Evolutionary conservation across 2,329 filamentous ascomycete species (phyloP), one percentile per base, ranked within the genome.

Genomic region (Lachnellula cervina): DNA sequence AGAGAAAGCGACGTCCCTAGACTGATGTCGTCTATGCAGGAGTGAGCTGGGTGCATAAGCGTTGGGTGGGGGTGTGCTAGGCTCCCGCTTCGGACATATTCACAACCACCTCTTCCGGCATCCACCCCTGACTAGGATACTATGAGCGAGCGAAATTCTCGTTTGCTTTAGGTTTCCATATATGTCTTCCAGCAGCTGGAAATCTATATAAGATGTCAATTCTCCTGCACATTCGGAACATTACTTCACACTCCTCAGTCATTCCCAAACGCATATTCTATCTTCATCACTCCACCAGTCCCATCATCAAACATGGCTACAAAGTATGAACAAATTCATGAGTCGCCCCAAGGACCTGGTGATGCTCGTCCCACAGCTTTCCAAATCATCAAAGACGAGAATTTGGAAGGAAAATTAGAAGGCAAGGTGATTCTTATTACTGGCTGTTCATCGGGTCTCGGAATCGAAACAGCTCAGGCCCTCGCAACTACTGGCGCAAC

Each of bases 361-460:
- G 56, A 58, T 52, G 48, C 48, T 32, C 47, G 57, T 5, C 57
- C 57, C 16, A 57, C 57, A 9, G 69, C 68, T 2, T 17, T 67
- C 3, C 66, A 72, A 46, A 68, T 72, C 46, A 50, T 72, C 47
- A 49, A 70, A 42, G 69, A 72, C 52, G 66, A 70, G 52, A 59
- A 51, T 2, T 54, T 67, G 13, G 43, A 50, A n/a, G 54, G 32
- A 21, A 64, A 59, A 47, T 49, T 70, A 77, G 59, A 76, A 75
- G 71, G 68, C 51, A 72, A 71, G 58, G 65, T 68, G 13, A 62
- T 72, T 23, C 55, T 74, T 25, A 65, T 74, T 55, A 73, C 72
- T 5, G 72, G 72, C 21, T 64, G 60, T 35, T 70, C 70, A 11
- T 69, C 69, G 1, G 71, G 71, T 14, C 64, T 73, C 19, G 72